These are phyloP conservation scores for Suillus fuscotomentosus DNA, from an alignment of 768 basidiomycete genomes.

Conservation along the genomic window DNA sequence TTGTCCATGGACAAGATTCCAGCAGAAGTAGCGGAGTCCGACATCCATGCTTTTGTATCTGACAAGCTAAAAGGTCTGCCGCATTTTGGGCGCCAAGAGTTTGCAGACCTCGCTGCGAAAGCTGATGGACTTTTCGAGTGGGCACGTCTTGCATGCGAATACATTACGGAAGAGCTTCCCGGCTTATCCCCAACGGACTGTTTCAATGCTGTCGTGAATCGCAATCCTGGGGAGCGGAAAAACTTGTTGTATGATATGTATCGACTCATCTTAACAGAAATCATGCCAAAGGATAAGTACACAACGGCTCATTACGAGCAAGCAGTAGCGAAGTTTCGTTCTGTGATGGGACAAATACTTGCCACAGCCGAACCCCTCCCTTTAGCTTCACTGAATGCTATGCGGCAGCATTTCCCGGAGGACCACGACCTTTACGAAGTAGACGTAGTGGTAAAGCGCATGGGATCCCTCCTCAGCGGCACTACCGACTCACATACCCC, in stretches of 20 bases:
- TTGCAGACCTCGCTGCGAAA: neutral
- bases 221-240: neutral
- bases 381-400: neutral
- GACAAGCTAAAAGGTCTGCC: neutral
- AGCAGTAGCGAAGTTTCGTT: neutral
- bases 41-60: neutral
- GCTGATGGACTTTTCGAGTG: slow-evolving; percentile 7
- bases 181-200: neutral
- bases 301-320: neutral
- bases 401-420: neutral
- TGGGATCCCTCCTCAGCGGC: slow-evolving; percentile 10
- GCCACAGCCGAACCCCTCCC: neutral
- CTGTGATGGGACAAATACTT: slow-evolving; percentile 6
- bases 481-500: neutral
- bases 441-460: neutral
- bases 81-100: neutral
- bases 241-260: slow-evolving; percentile 2
- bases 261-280: neutral
- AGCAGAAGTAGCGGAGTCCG: neutral
- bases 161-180: neutral
- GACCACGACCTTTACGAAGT: too few relatives aligned
- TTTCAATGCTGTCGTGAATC: neutral
- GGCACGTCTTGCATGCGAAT: slow-evolving; percentile 10
- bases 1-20: neutral
- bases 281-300: neutral